Conservation (phyloP, 305 asterid genomes). For the Nicotiana rustica region DNA sequence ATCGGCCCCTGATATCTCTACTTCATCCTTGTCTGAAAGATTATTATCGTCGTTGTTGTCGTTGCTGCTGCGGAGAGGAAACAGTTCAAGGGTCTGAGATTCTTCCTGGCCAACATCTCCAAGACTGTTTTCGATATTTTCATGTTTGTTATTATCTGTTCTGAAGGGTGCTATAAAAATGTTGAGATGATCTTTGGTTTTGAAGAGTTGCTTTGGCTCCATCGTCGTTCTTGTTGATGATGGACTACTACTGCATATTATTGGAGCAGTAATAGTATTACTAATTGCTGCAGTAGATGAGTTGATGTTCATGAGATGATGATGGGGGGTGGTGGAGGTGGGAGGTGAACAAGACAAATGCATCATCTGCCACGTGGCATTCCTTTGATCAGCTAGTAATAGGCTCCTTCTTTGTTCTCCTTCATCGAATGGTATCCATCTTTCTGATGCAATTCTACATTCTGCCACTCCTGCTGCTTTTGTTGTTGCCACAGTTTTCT, state of each 20-base stretch:
- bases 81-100: constrained; percentile 77
- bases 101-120: constrained; percentile 11
- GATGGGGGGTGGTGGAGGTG: constrained; percentile 45
- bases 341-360: constrained; percentile 57
- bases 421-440: constrained; percentile 80
- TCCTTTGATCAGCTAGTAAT: constrained; percentile 45
- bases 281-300: constrained; percentile 18
- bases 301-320: constrained; percentile 35
- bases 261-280: not conserved
- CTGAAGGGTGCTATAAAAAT: constrained; percentile 47
- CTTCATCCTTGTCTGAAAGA: constrained; percentile 40
- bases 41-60: constrained; percentile 28
- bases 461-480: constrained; percentile 56
- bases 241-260: not conserved
- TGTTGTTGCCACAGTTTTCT: constrained; percentile 56
- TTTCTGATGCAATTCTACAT: constrained; percentile 62
- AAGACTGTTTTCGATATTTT: not conserved
- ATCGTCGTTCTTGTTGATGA: constrained; percentile 29
- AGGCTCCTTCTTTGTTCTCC: constrained; percentile 54
- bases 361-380: constrained; percentile 86
- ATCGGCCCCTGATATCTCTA: constrained; percentile 34
- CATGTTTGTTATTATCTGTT: constrained; percentile 16
- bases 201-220: constrained; percentile 36
- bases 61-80: constrained; percentile 61
- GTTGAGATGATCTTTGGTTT: constrained; percentile 40